phyloP scores from a whole-genome alignment of 2,329 filamentous ascomycete species.

The Emmonsiellopsis sp. region DNA sequence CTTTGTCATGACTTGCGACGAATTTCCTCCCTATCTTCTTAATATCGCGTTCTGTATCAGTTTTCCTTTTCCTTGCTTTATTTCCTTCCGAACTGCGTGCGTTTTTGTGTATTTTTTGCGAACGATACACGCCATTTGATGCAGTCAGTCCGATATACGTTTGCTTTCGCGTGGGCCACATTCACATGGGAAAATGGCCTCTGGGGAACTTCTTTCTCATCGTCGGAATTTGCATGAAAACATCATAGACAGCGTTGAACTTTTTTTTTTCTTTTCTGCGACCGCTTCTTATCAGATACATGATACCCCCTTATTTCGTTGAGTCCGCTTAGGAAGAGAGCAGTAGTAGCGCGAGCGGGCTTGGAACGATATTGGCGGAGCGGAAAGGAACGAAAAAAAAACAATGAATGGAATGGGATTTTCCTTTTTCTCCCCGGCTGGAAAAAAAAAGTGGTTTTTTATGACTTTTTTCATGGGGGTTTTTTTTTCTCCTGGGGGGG shows the following conservation, averaged over 20 bases:
- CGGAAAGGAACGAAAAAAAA: constrained; percentile 15
- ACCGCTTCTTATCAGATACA: constrained; percentile 40
- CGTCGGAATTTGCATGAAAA: constrained; percentile 17
- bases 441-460: constrained; percentile 14
- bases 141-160: constrained; percentile 23
- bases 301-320: constrained; percentile 30
- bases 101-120: constrained; percentile 4
- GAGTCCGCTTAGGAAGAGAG: constrained; percentile 24
- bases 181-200: constrained; percentile 11
- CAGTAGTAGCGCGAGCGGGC: constrained; percentile 16
- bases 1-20: constrained; percentile 38
- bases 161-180: constrained; percentile 18
- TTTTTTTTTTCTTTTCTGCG: constrained; percentile 22
- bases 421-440: constrained; percentile 24
- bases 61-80: constrained; percentile 9
- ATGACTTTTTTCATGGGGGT: no score
- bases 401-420: no score
- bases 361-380: constrained; percentile 30
- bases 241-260: constrained; percentile 45
- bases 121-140: constrained; percentile 25
- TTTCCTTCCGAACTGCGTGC: constrained; percentile 2
- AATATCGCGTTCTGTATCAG: constrained; percentile 6
- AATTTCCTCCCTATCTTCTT: constrained; percentile 22
- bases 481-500: no score
- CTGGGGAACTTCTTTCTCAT: constrained; percentile 16